phyloP scores from a whole-genome alignment of 305 asterid genomes.

The Fraxinus velutina region DNA sequence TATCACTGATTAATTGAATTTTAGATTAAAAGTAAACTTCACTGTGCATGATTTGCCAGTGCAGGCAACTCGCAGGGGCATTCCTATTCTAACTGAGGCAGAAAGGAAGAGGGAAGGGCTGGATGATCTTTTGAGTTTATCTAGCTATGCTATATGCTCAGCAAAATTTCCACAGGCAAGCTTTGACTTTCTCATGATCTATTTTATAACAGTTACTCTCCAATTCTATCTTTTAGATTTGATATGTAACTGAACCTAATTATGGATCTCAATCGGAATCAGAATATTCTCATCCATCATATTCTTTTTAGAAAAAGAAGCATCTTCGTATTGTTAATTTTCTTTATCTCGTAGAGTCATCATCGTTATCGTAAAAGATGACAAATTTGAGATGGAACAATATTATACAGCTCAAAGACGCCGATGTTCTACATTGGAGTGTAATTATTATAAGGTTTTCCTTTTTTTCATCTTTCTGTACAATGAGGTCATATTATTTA shows the following conservation, averaged over 20 bases:
- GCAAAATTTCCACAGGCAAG: constrained; percentile 89
- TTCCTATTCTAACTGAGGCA: constrained; percentile 84
- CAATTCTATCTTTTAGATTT: background rate
- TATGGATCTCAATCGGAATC: background rate
- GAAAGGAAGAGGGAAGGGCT: constrained; percentile 88
- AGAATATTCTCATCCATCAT: background rate
- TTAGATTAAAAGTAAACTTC: constrained; percentile 34
- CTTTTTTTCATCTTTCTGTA: background rate
- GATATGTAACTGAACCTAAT: background rate
- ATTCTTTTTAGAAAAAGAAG: background rate
- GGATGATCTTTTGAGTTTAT: constrained; percentile 70
- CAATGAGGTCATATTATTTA: background rate
- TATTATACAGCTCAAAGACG: background rate
- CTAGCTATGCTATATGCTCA: constrained; percentile 77
- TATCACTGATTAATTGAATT: constrained; percentile 12
- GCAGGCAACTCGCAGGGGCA: constrained; percentile 89
- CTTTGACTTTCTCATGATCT: constrained; percentile 17
- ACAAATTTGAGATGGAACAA: background rate
- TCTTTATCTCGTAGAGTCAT: background rate
- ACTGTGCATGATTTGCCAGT: constrained; percentile 58
- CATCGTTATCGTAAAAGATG: background rate
- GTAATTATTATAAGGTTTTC: background rate
- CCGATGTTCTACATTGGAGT: background rate
- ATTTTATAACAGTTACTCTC: background rate
- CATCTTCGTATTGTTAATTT: background rate